phyloP scores from a whole-genome alignment of 371 early-diverging fungal species.

The Mucor mucedo region DNA sequence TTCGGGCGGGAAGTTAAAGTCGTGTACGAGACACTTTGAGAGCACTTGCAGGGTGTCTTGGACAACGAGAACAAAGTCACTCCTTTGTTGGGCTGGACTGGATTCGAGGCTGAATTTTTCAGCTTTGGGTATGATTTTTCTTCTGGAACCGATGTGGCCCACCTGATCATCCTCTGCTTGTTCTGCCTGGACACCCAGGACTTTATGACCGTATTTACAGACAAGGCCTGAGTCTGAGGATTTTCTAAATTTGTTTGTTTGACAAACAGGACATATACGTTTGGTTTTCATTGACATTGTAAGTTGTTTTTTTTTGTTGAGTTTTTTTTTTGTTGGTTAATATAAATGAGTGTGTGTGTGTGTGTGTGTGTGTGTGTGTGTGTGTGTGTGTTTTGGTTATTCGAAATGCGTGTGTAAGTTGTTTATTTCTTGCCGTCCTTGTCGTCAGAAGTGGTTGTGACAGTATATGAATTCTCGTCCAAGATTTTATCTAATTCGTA shows the following conservation, averaged over 20 bases:
- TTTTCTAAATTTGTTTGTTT: constrained; percentile 25
- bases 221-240: constrained; percentile 22
- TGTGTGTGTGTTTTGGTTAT: background rate
- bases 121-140: background rate
- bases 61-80: constrained; percentile 19
- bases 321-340: constrained; percentile 1
- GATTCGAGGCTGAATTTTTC: background rate
- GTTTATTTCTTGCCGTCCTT: constrained; percentile 37
- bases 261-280: constrained; percentile 31
- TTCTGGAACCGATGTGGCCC: background rate
- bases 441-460: constrained; percentile 43
- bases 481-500: constrained; percentile 75
- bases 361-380: background rate
- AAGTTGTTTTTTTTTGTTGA: constrained; percentile 2
- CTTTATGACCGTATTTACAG: constrained; percentile 45
- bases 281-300: constrained; percentile 7
- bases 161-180: constrained; percentile 13
- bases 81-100: constrained; percentile 10
- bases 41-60: constrained; percentile 33
- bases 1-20: constrained; percentile 36
- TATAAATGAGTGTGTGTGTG: background rate
- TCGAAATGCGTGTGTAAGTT: background rate
- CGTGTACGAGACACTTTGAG: constrained; percentile 30
- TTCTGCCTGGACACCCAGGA: constrained; percentile 30
- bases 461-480: constrained; percentile 79